Percentiles rank a stretch among this genome's conserved stretches.
Evolutionary conservation across 2,329 filamentous ascomycete genomes (phyloP).

Genomic region (Exophiala viscosa): DNA sequence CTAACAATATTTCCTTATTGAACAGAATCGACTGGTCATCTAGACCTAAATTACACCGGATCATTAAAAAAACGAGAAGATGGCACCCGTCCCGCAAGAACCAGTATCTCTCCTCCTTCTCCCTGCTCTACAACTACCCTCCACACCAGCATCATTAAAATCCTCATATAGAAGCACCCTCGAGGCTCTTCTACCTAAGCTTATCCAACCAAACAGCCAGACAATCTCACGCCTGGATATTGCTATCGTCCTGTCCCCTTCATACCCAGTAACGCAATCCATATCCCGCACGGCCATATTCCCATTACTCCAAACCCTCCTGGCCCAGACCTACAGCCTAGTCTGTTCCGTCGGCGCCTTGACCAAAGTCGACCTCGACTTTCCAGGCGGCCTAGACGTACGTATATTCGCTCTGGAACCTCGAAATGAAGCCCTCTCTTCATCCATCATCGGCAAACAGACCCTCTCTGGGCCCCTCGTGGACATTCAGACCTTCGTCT

Average conservation of each 20-base stretch:
- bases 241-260: conserved; percentile 14
- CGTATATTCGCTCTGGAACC: conserved; percentile 64
- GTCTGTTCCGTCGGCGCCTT: conserved; percentile 68
- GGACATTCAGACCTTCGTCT: conserved; percentile 46
- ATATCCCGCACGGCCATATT: conserved; percentile 21
- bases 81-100: conserved; percentile 7
- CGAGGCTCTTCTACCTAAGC: conserved; percentile 21
- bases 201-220: conserved; percentile 7
- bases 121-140: conserved; percentile 13
- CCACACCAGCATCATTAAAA: conserved; percentile 10
- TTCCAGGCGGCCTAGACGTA: conserved; percentile 68
- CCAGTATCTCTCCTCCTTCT: conserved; percentile 18
- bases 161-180: conserved; percentile 24
- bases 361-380: conserved; percentile 59
- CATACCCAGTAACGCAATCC: conserved; percentile 10
- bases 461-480: conserved; percentile 47
- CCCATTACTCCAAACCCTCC: conserved; percentile 55
- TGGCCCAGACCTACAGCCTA: conserved; percentile 75
- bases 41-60: neutral
- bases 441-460: conserved; percentile 11
- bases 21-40: neutral
- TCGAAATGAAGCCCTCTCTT: conserved; percentile 5
- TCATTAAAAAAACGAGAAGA: neutral
- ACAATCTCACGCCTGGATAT: conserved; percentile 18
- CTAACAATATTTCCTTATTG: no score